Base-by-base conservation (phyloP, 257 asterid species). In the Cynanchum wilfordii region DNA sequence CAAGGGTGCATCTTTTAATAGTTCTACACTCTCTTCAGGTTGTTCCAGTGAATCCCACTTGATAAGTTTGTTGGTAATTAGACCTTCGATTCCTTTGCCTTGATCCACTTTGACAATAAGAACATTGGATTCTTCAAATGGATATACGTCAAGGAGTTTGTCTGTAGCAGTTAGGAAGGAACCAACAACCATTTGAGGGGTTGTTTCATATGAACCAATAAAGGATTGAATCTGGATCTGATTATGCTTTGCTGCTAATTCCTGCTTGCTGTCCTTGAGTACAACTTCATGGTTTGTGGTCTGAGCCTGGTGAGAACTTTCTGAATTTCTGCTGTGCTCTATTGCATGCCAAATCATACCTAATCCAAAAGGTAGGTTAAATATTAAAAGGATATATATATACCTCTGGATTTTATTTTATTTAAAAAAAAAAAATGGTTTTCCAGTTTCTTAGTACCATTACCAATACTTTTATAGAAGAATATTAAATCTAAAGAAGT, bases 41-140 rank as follows among this genome's bases (percentile, higher is more conserved):
- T 87, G 84, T 56, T 84, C 87, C 27, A 90, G 78, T 49, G 95
- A 82, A 67, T 91, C 95, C 99, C 99, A 94, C 38, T 70, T 83
- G 47, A 94, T 86, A 47, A 72, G 93, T 76, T 89, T 94, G 75
- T 94, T 94, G 60, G 84, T 42, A 27, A 94, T 87, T 80, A 94
- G 83, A 70, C 99, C 99, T 69, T 84, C 87, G 78, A 84, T 83
- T 59, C 93, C 95, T 36, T 83, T 73, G 74, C 49, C 77, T 76
- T 85, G 80, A 47, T 91, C 90, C 42, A 62, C 96, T 80, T 84
- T 89, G 76, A 94, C 90, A 3, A 91, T 73, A 51, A 91, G 84
- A 68, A 94, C 84, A 76, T 81, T 93, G 68, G 97, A 93, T 77
- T 81, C 88, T 4, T 84, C 95, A 50, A 91, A 94, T 20, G 97